Percentiles rank a stretch among this genome's conserved stretches.
Evolutionary conservation across 768 basidiomycete genomes (phyloP).

Genomic region (Kwoniella mangroviensis): DNA sequence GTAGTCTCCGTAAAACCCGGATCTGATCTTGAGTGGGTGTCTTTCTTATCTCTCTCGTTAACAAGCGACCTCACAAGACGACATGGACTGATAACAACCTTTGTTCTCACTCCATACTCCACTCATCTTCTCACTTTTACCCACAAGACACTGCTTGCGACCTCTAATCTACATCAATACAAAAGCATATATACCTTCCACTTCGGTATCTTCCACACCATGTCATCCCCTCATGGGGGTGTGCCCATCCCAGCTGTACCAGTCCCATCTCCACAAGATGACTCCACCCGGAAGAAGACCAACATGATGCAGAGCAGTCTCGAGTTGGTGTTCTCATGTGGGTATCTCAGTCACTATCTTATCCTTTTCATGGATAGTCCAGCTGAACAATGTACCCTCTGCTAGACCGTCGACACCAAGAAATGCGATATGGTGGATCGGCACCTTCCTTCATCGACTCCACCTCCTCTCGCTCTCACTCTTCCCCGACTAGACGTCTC

Average conservation of each 20-base stretch:
- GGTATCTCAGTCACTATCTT: slow-evolving; percentile 16
- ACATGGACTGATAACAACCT: not conserved
- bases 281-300: slow-evolving; percentile 16
- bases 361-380: not conserved
- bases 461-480: slow-evolving; percentile 21
- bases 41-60: not conserved
- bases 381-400: not conserved
- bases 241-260: slow-evolving; percentile 33
- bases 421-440: slow-evolving; percentile 46
- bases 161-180: not conserved
- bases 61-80: no score
- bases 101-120: not conserved
- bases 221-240: slow-evolving; percentile 14
- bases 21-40: not conserved
- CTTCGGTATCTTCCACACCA: not conserved
- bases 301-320: slow-evolving; percentile 39
- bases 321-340: slow-evolving; percentile 50
- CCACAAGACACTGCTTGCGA: not conserved
- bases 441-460: slow-evolving; percentile 51
- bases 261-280: slow-evolving; percentile 2
- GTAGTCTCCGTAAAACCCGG: not conserved
- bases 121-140: not conserved
- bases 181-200: not conserved
- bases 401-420: slow-evolving; percentile 51
- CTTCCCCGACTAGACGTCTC: slow-evolving; percentile 5